A percentile compares a stretch with the other conserved stretches of the same genome.
Evolutionary conservation across 371 early-diverging fungal species (phyloP).

Genomic region (Haplosporangium sp.): DNA sequence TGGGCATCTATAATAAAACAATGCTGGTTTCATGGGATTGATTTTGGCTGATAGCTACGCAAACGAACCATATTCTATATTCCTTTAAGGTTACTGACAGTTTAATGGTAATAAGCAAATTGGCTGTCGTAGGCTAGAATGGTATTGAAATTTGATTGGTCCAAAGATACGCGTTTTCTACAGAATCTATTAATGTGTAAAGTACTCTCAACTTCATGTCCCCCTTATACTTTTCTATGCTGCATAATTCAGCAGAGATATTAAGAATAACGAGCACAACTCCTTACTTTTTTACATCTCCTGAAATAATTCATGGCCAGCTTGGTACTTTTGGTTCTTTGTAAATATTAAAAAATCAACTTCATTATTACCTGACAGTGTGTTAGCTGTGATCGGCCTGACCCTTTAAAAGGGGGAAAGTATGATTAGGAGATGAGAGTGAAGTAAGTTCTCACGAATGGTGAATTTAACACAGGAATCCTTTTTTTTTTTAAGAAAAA

Average conservation of each 20-base stretch:
- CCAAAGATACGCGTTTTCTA: not conserved
- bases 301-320: not conserved
- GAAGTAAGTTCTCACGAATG: too few relatives aligned
- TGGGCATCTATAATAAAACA: too few relatives aligned
- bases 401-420: not conserved
- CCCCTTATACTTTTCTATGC: not conserved
- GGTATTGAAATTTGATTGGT: constrained; percentile 6
- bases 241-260: not conserved
- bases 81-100: not conserved
- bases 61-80: not conserved
- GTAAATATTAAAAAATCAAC: too few relatives aligned
- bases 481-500: not conserved
- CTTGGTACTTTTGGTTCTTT: not conserved
- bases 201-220: not conserved
- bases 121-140: not conserved
- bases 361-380: too few relatives aligned
- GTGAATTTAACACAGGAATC: not conserved
- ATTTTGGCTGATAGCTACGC: not conserved
- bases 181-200: not conserved
- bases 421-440: too few relatives aligned
- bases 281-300: not conserved
- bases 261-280: not conserved
- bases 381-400: not conserved
- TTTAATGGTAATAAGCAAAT: not conserved
- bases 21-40: not conserved